A percentile compares a stretch with the other conserved stretches of the same genome.
phyloP scores from a whole-genome alignment of 169 alveolate genomes.

The Plasmodium vivax region DNA sequence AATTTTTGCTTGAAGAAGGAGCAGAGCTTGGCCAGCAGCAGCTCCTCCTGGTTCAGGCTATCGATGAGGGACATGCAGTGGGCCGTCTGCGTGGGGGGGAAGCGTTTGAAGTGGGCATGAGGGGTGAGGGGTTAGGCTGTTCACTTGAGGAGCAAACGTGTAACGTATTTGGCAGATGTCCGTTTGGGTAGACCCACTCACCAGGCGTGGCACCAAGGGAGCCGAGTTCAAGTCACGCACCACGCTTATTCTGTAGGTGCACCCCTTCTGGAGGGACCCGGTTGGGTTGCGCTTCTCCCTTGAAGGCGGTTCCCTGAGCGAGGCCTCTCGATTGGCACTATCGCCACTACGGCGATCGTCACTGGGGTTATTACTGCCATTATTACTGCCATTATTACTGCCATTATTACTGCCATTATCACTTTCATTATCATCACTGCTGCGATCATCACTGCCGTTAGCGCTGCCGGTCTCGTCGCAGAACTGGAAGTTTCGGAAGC shows the following conservation, averaged over 20 bases:
- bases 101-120: neutral
- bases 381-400: neutral
- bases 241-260: neutral
- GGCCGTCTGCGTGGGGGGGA: conserved; percentile 55
- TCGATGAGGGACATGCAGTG: conserved; percentile 79
- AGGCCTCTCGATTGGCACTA: neutral
- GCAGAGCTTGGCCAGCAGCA: conserved; percentile 78
- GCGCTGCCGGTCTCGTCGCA: neutral
- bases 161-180: neutral
- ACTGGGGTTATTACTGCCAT: neutral
- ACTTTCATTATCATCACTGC: neutral
- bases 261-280: neutral
- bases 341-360: no score
- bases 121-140: neutral
- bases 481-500: neutral
- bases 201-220: conserved; percentile 44
- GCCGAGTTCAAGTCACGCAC: conserved; percentile 32
- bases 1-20: conserved; percentile 77
- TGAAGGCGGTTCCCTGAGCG: neutral
- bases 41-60: conserved; percentile 79
- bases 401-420: neutral
- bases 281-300: neutral
- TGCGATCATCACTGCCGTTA: neutral
- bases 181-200: neutral
- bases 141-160: neutral